A percentile compares a stretch with the other conserved stretches of the same genome.
These are phyloP conservation scores for Soucietia sequanensis DNA, from an alignment of 805 yeast genomes.

Conservation along the genomic window DNA sequence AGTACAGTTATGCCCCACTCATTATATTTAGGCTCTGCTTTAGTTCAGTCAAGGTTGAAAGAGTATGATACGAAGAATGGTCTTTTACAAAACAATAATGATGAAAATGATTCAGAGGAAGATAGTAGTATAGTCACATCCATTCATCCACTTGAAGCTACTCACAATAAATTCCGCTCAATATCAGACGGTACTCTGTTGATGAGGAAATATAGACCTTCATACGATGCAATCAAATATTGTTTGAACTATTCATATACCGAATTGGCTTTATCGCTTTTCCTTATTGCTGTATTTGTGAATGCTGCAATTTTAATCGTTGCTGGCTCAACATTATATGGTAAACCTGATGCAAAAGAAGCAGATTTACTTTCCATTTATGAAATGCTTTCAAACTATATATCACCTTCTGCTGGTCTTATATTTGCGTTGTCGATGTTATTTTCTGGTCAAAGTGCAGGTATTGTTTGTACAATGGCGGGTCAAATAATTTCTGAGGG, in stretches of 20 bases:
- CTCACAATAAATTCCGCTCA: constrained; percentile 15
- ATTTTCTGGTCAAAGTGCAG: constrained; percentile 47
- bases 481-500: constrained; percentile 48
- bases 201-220: constrained; percentile 36
- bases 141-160: constrained; percentile 4
- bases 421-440: constrained; percentile 46
- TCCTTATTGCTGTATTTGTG: constrained; percentile 44
- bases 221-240: constrained; percentile 40
- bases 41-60: constrained; percentile 43
- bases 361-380: constrained; percentile 46
- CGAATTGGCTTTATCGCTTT: constrained; percentile 40
- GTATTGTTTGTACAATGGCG: constrained; percentile 49
- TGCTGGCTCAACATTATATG: constrained; percentile 40
- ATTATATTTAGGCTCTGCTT: constrained; percentile 42
- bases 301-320: constrained; percentile 46
- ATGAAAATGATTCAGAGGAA: not conserved
- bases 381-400: constrained; percentile 42
- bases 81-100: constrained; percentile 2
- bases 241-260: constrained; percentile 39
- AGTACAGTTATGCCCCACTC: constrained; percentile 50
- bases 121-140: constrained; percentile 2
- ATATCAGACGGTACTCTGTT: constrained; percentile 30
- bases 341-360: constrained; percentile 45
- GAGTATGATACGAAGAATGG: constrained; percentile 40
- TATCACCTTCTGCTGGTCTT: constrained; percentile 45